Conservation (phyloP, 1,139 yeast species). For the Suhomyces wounanorum region DNA sequence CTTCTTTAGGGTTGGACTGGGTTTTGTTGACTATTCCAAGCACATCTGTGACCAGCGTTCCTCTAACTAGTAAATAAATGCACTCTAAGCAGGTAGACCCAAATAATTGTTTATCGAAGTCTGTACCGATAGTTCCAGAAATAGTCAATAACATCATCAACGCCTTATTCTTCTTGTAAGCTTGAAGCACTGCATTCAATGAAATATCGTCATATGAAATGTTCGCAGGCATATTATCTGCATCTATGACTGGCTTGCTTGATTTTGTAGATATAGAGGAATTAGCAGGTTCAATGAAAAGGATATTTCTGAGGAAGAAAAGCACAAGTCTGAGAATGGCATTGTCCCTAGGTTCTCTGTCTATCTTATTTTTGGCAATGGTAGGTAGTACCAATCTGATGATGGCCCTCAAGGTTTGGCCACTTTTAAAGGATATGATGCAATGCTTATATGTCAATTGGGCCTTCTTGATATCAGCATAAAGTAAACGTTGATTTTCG, state of each 20-base stretch:
- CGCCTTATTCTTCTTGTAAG: conserved; percentile 69
- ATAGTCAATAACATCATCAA: conserved; percentile 70
- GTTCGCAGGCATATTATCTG: conserved; percentile 54
- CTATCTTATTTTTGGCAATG: conserved; percentile 52
- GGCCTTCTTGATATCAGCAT: conserved; percentile 61
- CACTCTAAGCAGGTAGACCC: conserved; percentile 71
- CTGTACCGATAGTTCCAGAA: conserved; percentile 62
- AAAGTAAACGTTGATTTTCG: conserved; percentile 56
- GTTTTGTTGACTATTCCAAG: conserved; percentile 11
- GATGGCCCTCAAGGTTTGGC: conserved; percentile 67
- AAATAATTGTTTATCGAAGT: conserved; percentile 61
- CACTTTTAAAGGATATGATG: conserved; percentile 58
- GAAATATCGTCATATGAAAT: conserved; percentile 69
- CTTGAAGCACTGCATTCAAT: conserved; percentile 54
- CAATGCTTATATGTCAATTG: conserved; percentile 74
- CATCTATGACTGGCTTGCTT: conserved; percentile 25
- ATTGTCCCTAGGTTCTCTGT: conserved; percentile 71
- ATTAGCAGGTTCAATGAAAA: conserved; percentile 72
- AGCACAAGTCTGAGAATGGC: conserved; percentile 72
- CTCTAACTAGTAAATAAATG: conserved; percentile 61
- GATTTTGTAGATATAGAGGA: conserved; percentile 47
- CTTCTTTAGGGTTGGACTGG: neutral
- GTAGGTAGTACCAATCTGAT: conserved; percentile 71
- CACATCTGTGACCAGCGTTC: conserved; percentile 44
- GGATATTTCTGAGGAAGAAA: conserved; percentile 71